A percentile compares a stretch with the other conserved stretches of the same genome.
Conservation (phyloP, 78 protist genomes). For the Guillardia theta region DNA sequence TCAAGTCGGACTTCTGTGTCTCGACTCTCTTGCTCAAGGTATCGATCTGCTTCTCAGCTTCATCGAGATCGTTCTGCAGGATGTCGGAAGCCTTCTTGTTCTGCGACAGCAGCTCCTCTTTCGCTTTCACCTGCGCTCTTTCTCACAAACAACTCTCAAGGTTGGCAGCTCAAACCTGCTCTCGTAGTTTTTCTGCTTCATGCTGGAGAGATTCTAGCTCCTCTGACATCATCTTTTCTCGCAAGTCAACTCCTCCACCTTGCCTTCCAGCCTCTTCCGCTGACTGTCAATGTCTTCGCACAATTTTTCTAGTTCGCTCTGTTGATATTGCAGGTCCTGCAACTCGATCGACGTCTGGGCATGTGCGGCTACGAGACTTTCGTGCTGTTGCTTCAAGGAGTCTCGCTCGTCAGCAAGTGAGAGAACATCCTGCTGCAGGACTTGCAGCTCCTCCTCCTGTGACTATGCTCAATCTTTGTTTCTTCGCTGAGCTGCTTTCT, state of each 20-base stretch:
- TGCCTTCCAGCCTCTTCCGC: not conserved
- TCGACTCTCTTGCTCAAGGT: not conserved
- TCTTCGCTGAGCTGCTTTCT: too few relatives aligned
- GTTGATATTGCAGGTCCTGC: not conserved
- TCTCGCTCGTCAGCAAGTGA: not conserved
- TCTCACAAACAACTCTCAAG: not conserved
- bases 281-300: not conserved
- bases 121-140: not conserved
- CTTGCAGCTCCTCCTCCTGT: not conserved
- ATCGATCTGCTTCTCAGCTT: slow-evolving; percentile 20
- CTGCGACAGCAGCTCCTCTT: not conserved
- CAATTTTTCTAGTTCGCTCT: not conserved
- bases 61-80: slow-evolving; percentile 20
- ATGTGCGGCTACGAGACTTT: not conserved
- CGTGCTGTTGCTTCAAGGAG: not conserved
- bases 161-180: too few relatives aligned
- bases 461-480: too few relatives aligned
- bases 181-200: too few relatives aligned
- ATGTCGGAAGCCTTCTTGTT: not conserved
- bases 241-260: not conserved
- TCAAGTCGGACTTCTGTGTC: not conserved
- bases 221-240: too few relatives aligned
- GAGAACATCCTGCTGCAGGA: not conserved
- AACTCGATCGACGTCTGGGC: not conserved
- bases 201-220: too few relatives aligned